These are phyloP conservation scores for Lachnellula subtilissima DNA, from an alignment of 2,329 filamentous ascomycete species.

Conservation along the genomic window DNA sequence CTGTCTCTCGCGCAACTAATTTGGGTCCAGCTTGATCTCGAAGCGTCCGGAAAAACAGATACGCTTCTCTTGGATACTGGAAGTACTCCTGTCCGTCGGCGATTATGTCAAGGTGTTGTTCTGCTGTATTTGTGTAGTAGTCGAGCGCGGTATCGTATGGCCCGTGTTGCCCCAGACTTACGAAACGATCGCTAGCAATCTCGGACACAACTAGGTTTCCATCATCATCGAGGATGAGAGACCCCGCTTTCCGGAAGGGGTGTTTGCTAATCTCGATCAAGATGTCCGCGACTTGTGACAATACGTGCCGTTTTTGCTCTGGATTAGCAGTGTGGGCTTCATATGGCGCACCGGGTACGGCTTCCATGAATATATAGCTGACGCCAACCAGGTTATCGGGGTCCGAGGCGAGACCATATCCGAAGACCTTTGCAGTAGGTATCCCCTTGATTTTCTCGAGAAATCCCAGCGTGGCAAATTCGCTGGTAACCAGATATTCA, in stretches of 20 bases:
- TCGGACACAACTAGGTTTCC: background rate
- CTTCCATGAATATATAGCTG: conserved; percentile 1
- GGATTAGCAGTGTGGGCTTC: background rate
- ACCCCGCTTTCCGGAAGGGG: background rate
- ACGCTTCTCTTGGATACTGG: conserved; percentile 1
- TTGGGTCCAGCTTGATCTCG: background rate
- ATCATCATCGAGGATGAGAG: background rate
- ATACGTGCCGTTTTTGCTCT: background rate
- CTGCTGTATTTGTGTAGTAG: background rate
- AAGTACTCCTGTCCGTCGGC: background rate
- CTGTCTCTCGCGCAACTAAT: background rate
- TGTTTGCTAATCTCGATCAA: background rate
- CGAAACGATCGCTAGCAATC: background rate
- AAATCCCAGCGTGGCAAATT: background rate
- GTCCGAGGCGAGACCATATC: background rate
- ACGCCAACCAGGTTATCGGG: background rate
- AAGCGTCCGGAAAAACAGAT: background rate
- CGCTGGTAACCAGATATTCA: background rate
- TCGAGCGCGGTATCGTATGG: background rate
- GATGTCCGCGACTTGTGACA: background rate
- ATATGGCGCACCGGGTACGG: background rate
- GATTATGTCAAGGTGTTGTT: background rate
- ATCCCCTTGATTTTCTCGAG: background rate
- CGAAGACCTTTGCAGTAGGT: background rate
- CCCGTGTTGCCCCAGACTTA: background rate